Evolutionary conservation across 106 monocot genomes (phyloP).

Genomic region (Dioscorea alata): DNA sequence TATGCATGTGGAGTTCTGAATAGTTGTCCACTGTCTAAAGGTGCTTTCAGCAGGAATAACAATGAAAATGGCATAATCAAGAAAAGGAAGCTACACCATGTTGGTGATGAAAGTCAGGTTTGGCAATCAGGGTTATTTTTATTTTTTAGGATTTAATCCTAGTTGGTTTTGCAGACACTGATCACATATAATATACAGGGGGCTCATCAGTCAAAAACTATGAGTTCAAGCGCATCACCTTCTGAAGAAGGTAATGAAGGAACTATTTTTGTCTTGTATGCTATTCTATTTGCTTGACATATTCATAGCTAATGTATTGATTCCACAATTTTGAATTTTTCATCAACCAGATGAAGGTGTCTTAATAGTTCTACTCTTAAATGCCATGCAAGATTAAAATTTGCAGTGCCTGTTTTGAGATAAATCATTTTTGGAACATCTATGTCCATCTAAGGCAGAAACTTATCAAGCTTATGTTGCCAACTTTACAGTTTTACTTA

Average conservation of each 20-base stretch:
- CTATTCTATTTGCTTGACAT: too few species aligned
- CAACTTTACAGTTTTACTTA: too few species aligned
- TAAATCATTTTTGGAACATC: too few species aligned
- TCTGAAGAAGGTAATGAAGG: slow-evolving; percentile 29
- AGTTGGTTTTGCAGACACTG: not conserved
- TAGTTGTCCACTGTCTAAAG: slow-evolving; percentile 9
- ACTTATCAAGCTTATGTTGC: too few species aligned
- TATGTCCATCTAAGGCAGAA: too few species aligned
- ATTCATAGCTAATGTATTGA: too few species aligned
- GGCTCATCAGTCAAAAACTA: slow-evolving; percentile 6
- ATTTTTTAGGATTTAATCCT: not conserved
- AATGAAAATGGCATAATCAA: slow-evolving; percentile 24
- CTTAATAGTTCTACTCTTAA: too few species aligned
- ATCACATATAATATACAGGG: slow-evolving; percentile 8
- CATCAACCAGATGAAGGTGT: too few species aligned
- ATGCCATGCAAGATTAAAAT: too few species aligned
- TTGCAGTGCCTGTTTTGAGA: too few species aligned
- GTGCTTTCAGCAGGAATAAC: slow-evolving; percentile 1
- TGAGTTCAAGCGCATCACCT: slow-evolving; percentile 3
- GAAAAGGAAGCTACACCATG: slow-evolving; percentile 38
- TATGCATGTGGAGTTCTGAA: not conserved
- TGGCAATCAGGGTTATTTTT: not conserved
- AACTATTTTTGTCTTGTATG: not conserved
- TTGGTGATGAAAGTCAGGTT: slow-evolving; percentile 9
- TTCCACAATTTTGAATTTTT: too few species aligned